phyloP scores from a whole-genome alignment of 768 basidiomycete species.

The Lactarius deliciosus region DNA sequence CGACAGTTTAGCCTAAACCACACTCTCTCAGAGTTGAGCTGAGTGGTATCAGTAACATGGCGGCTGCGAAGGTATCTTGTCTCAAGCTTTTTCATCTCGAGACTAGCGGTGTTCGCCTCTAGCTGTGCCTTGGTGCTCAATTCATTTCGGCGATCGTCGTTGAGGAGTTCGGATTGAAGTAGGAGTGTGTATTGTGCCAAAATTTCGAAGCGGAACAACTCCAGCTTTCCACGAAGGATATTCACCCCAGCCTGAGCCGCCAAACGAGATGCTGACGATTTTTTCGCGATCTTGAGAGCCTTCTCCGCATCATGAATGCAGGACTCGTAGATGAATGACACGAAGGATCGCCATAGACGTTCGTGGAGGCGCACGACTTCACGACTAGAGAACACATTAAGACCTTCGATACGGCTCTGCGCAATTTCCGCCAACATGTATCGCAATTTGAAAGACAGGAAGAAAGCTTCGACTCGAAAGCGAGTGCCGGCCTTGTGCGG shows the following conservation, averaged over 20 bases:
- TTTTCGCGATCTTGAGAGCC: conserved; percentile 27
- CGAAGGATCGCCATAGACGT: conserved; percentile 30
- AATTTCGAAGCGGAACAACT: conserved; percentile 32
- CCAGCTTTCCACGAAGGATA: conserved; percentile 34
- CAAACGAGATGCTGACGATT: conserved; percentile 35
- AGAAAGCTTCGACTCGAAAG: conserved; percentile 38
- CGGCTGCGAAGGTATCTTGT: conserved; percentile 31
- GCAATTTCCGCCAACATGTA: conserved; percentile 37
- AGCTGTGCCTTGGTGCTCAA: neutral
- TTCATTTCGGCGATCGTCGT: neutral
- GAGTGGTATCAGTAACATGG: conserved; percentile 20
- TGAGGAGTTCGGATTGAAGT: neutral
- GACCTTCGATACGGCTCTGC: conserved; percentile 29
- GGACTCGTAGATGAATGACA: conserved; percentile 32
- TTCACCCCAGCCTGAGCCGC: conserved; percentile 31
- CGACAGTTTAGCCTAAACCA: conserved; percentile 36
- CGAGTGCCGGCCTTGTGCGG: conserved; percentile 39
- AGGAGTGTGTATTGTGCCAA: conserved; percentile 22
- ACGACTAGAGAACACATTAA: conserved; percentile 14
- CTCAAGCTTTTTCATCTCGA: conserved; percentile 5
- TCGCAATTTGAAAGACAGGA: conserved; percentile 40
- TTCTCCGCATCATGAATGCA: conserved; percentile 32
- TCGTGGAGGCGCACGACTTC: conserved; percentile 20
- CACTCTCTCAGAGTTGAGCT: conserved; percentile 29
- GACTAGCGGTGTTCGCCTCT: neutral